Percentiles rank a stretch among this genome's conserved stretches.
These are phyloP conservation scores for Jatropha podagrica DNA, from an alignment of 441 rosid species.

Conservation along the genomic window DNA sequence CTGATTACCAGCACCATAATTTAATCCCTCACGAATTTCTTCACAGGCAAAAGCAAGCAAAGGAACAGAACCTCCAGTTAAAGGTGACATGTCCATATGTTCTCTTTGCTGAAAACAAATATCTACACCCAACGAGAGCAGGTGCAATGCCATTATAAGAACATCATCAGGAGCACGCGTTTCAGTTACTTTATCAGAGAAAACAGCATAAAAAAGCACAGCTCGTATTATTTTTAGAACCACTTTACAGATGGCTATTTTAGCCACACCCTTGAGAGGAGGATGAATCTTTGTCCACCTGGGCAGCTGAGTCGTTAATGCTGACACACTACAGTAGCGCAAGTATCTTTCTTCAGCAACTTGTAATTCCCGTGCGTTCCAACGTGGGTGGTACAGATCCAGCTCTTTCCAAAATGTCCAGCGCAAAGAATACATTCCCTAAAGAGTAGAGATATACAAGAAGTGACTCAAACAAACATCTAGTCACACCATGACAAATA, in stretches of 20 bases:
- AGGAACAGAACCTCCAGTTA: conserved; percentile 42
- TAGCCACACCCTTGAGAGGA: conserved; percentile 71
- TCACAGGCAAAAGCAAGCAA: conserved; percentile 63
- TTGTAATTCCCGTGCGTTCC: conserved; percentile 93
- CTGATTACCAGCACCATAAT: conserved; percentile 50
- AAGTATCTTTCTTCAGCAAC: conserved; percentile 93
- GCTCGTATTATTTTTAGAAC: conserved; percentile 70
- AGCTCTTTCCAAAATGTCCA: conserved; percentile 88
- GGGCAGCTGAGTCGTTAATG: conserved; percentile 85
- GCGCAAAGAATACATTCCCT: conserved; percentile 91
- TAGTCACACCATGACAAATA: conserved; percentile 23
- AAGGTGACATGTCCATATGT: conserved; percentile 30
- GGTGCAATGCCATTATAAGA: conserved; percentile 74
- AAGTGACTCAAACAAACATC: conserved; percentile 6
- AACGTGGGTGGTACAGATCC: conserved; percentile 94
- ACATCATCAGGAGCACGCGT: conserved; percentile 83
- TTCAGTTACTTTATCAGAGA: conserved; percentile 53
- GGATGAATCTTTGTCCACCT: conserved; percentile 76
- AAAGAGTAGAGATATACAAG: conserved; percentile 22
- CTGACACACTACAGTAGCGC: conserved; percentile 71
- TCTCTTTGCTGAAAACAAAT: conserved; percentile 60
- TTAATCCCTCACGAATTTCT: conserved; percentile 53
- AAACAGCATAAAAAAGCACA: conserved; percentile 77
- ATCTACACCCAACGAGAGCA: conserved; percentile 79
- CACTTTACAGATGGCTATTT: conserved; percentile 76